These are phyloP conservation scores for Cichorium intybus DNA, from an alignment of 140 eudicot genomes.

Conservation along the genomic window DNA sequence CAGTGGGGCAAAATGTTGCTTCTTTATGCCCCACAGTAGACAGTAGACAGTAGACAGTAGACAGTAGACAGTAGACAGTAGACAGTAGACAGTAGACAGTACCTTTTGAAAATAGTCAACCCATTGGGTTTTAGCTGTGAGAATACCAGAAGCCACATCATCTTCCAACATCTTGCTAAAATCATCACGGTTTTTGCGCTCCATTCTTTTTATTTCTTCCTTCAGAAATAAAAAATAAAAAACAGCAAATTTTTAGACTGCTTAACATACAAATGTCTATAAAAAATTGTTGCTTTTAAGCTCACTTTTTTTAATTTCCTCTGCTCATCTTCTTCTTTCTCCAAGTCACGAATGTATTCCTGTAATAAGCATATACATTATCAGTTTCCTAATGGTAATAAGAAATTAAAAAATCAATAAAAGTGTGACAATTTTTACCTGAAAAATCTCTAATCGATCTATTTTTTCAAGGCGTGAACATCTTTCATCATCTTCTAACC, in stretches of 20 bases:
- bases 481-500: conserved; percentile 93
- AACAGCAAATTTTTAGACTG: not conserved
- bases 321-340: conserved; percentile 92
- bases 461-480: conserved; percentile 90
- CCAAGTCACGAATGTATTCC: conserved; percentile 90
- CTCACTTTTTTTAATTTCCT: conserved; percentile 69
- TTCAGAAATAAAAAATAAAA: conserved; percentile 14
- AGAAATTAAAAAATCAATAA: not conserved
- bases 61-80: no score
- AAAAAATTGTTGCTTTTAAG: not conserved
- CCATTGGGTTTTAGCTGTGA: conserved; percentile 76
- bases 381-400: not conserved
- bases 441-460: conserved; percentile 87
- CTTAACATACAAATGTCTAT: not conserved
- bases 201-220: conserved; percentile 84
- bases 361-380: conserved; percentile 23
- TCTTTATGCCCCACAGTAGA: no score
- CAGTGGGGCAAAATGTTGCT: no score
- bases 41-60: no score
- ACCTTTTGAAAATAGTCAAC: conserved; percentile 90
- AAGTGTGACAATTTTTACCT: conserved; percentile 29
- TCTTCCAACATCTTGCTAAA: conserved; percentile 89
- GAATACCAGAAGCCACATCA: conserved; percentile 61
- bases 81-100: no score
- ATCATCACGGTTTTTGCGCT: conserved; percentile 95